Conservation (phyloP, 495 filamentous ascomycete genomes). For the Cudoniella acicularis region DNA sequence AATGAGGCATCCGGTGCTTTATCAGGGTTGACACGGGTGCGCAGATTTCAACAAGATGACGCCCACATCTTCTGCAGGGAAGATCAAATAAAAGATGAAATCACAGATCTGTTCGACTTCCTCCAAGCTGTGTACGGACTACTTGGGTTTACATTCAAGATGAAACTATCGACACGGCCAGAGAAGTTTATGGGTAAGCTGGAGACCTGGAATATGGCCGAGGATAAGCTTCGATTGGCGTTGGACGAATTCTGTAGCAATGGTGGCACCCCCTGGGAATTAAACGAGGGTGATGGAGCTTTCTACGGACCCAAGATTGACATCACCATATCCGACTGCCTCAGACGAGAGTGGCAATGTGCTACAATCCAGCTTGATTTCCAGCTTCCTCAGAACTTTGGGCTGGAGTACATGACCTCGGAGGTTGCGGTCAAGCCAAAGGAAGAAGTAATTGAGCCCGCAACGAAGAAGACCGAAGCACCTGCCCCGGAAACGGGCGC, state of each 20-base stretch:
- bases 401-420: slow-evolving; percentile 75
- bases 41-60: slow-evolving; percentile 94
- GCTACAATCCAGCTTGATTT: slow-evolving; percentile 98
- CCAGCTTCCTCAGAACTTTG: slow-evolving; percentile 81
- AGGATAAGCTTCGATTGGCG: slow-evolving; percentile 69
- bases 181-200: slow-evolving; percentile 86
- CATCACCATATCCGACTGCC: slow-evolving; percentile 79
- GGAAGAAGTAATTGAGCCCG: slow-evolving; percentile 32
- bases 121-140: slow-evolving; percentile 78
- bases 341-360: slow-evolving; percentile 79
- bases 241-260: slow-evolving; percentile 66
- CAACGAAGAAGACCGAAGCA: slow-evolving; percentile 22
- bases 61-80: slow-evolving; percentile 87
- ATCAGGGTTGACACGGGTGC: slow-evolving; percentile 83
- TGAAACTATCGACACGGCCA: slow-evolving; percentile 91
- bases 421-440: slow-evolving; percentile 46
- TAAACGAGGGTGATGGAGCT: slow-evolving; percentile 91
- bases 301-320: slow-evolving; percentile 97
- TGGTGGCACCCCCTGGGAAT: slow-evolving; percentile 71
- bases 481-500: slow-evolving; percentile 2
- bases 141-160: slow-evolving; percentile 91
- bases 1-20: slow-evolving; percentile 94
- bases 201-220: slow-evolving; percentile 86
- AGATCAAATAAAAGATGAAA: slow-evolving; percentile 76
- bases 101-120: slow-evolving; percentile 86